Base-by-base conservation (phyloP, 768 basidiomycete species). In the Phallus indusiatus region DNA sequence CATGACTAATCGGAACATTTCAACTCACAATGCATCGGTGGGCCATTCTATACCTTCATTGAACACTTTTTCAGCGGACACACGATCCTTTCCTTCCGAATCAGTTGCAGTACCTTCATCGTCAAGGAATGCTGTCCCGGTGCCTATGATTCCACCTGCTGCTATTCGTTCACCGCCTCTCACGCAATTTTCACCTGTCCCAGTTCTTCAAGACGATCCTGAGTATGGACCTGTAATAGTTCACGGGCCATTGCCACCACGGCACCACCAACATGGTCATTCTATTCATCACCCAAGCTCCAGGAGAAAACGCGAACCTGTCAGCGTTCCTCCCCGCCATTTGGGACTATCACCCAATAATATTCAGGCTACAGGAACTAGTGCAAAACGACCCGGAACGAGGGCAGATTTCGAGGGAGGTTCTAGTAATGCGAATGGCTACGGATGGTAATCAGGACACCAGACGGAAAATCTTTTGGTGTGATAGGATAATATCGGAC, bases 141-240 rank as follows among this genome's bases (percentile, higher is more conserved):
- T 42, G n/a, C n/a, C 42, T n/a, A n/a, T 12, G n/a, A 12, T 51
- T 22, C 50, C 18, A 3, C 53, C 34, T 14, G 18, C 34, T 7
- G 10, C 24, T n/a, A 17, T 35, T 17, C 24, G 16, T 35, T 33
- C 34, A 20, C 53, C 51, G 16, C 51, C 4, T 35, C 28, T 28
- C 34, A 14, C 18, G 5, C 24, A 54, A 8, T 20, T 35, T 24
- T 14, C 21, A 9, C 53, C 53, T n/a, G 16, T 35, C 14, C 53
- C 53, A 54, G 34, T 42, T 12, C 53, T 36, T 8, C 53, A 54
- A 34, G 5, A 46, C 22, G 55, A 56, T 21, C 55, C 55, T 10
- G 55, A 56, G 9, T 56, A 22, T 34, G 55, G 55, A 17, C 55
- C 55, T 47, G 55, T 56, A 16, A 56, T 56, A 36, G 55, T 56